These are phyloP conservation scores for Mycena metata DNA, from an alignment of 768 basidiomycete genomes.

Conservation along the genomic window DNA sequence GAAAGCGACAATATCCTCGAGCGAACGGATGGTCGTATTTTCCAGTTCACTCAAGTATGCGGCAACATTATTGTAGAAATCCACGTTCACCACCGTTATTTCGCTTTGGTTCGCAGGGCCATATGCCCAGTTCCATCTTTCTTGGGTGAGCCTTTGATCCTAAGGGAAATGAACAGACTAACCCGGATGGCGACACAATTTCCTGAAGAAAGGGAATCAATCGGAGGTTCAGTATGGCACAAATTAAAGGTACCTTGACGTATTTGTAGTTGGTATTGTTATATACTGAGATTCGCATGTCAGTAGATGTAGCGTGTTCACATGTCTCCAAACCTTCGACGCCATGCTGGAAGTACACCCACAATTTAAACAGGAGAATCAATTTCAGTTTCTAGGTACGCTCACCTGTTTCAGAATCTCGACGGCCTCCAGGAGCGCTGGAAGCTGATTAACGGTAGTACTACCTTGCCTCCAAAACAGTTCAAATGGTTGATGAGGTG, in stretches of 20 bases:
- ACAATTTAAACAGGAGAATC: background rate
- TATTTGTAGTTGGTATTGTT: conserved; percentile 38
- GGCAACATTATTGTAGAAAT: conserved; percentile 36
- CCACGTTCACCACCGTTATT: conserved; percentile 37
- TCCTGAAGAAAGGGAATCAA: conserved; percentile 16
- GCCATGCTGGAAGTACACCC: conserved; percentile 31
- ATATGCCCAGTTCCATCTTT: conserved; percentile 37
- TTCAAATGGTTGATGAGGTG: background rate
- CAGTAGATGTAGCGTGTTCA: background rate
- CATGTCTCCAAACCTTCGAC: conserved; percentile 26
- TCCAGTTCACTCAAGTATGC: conserved; percentile 38
- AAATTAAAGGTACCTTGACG: conserved; percentile 23
- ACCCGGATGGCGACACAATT: conserved; percentile 39
- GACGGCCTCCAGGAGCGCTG: conserved; percentile 36
- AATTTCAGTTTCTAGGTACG: background rate
- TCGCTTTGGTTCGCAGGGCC: conserved; percentile 36
- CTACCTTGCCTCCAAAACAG: conserved; percentile 22
- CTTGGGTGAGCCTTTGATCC: background rate
- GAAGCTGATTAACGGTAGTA: conserved; percentile 33
- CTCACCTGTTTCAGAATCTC: conserved; percentile 32
- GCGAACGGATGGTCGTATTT: conserved; percentile 37
- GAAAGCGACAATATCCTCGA: conserved; percentile 38
- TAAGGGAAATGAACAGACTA: background rate
- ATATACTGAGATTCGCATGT: conserved; percentile 23
- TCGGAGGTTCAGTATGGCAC: too few relatives aligned